Percentiles rank a stretch among this genome's conserved stretches.
phyloP scores from a whole-genome alignment of 805 yeast species.

The Blastobotrys attinorum region DNA sequence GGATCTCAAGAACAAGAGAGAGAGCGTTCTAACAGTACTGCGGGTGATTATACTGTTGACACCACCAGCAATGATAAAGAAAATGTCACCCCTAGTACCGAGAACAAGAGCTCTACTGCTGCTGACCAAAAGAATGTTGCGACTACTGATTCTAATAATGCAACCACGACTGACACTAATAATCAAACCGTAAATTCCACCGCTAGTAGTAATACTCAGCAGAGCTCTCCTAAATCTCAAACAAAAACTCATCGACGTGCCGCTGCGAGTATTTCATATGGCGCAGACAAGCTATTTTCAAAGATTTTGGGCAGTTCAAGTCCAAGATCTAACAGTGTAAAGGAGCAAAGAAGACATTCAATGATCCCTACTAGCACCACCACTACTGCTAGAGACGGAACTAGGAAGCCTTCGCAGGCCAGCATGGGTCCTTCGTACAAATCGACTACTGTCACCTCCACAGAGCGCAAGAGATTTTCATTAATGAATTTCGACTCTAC shows the following conservation, averaged over 20 bases:
- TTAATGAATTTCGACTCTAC: slow-evolving; percentile 12
- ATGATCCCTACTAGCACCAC: slow-evolving; percentile 7
- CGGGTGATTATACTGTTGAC: neutral
- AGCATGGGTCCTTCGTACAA: neutral
- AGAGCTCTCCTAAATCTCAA: neutral
- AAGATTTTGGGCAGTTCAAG: slow-evolving; percentile 17
- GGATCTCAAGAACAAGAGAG: slow-evolving; percentile 1
- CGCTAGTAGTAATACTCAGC: neutral
- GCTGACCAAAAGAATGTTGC: neutral
- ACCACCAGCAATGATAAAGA: neutral
- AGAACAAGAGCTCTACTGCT: neutral
- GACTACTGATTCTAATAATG: neutral
- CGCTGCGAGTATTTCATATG: slow-evolving; percentile 20
- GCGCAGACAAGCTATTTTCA: slow-evolving; percentile 21
- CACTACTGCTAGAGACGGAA: slow-evolving; percentile 4
- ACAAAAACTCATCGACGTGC: slow-evolving; percentile 17
- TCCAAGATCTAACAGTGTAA: slow-evolving; percentile 1
- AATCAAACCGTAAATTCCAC: neutral
- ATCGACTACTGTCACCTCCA: neutral
- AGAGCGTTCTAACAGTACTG: neutral
- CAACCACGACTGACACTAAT: neutral
- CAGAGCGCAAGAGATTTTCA: slow-evolving; percentile 18
- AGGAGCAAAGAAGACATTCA: slow-evolving; percentile 14
- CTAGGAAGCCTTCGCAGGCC: too few relatives aligned
- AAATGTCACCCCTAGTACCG: neutral